Evolutionary conservation across 163 green algal species (phyloP).

Genomic region (Scenedesmus sp.): DNA sequence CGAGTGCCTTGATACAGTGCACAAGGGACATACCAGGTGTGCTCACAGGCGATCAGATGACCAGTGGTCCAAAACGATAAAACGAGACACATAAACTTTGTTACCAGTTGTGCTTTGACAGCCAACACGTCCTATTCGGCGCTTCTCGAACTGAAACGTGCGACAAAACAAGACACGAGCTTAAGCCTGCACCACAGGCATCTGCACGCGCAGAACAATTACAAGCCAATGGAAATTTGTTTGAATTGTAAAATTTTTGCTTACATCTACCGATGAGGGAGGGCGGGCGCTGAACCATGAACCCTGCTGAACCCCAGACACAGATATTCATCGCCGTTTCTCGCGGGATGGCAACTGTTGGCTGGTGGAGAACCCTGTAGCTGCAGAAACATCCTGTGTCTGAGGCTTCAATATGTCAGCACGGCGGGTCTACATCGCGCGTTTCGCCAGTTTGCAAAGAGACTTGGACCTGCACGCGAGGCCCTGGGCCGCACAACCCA

Average conservation of each 20-base stretch:
- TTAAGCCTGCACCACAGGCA: background rate
- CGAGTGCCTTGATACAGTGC: no score
- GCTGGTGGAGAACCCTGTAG: background rate
- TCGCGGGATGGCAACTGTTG: background rate
- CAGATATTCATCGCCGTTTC: conserved; percentile 5
- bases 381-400: background rate
- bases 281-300: background rate
- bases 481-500: background rate
- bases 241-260: background rate
- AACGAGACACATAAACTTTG: no score
- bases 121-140: no score
- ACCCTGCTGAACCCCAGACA: conserved; percentile 2
- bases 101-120: no score
- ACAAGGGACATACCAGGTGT: no score
- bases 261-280: background rate
- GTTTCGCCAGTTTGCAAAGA: background rate
- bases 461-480: background rate
- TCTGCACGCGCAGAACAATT: no score
- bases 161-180: background rate
- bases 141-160: no score
- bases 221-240: background rate
- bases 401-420: background rate
- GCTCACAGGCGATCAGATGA: no score
- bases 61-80: no score
- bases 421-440: background rate